These are phyloP conservation scores for Tephrocybe rancida DNA, from an alignment of 768 basidiomycete species.

Conservation along the genomic window DNA sequence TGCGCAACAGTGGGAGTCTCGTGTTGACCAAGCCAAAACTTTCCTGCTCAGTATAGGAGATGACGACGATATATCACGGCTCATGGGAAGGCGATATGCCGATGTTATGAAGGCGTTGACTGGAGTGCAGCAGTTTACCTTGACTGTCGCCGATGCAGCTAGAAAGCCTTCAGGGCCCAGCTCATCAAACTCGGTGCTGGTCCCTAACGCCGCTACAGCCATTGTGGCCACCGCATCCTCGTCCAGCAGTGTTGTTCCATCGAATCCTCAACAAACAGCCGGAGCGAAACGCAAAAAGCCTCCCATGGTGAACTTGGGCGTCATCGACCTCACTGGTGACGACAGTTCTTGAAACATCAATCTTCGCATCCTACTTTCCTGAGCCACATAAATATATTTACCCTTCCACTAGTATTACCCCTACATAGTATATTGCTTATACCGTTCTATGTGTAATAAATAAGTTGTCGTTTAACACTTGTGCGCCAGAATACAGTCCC, in stretches of 20 bases:
- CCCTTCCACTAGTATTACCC: too few relatives aligned
- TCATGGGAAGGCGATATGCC: slow-evolving; percentile 34
- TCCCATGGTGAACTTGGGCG: slow-evolving; percentile 15
- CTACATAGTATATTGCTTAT: too few relatives aligned
- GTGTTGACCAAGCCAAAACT: slow-evolving; percentile 22
- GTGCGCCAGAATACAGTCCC: slow-evolving; percentile 32
- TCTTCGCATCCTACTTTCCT: neutral
- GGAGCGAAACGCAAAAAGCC: slow-evolving; percentile 23
- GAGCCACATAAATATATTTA: neutral
- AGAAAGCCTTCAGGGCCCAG: neutral
- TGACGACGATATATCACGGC: slow-evolving; percentile 23
- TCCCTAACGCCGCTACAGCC: neutral
- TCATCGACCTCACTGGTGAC: slow-evolving; percentile 26
- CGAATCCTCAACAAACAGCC: neutral
- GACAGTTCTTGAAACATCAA: slow-evolving; percentile 11
- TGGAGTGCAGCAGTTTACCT: slow-evolving; percentile 5
- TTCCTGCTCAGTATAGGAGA: slow-evolving; percentile 30
- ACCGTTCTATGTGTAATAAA: too few relatives aligned
- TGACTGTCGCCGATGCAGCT: neutral
- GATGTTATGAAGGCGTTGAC: slow-evolving; percentile 32
- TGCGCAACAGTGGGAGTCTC: slow-evolving; percentile 22
- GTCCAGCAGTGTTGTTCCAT: neutral
- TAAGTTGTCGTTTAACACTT: too few relatives aligned
- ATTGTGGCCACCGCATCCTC: neutral
- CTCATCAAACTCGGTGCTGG: neutral